Evolutionary conservation across 768 basidiomycete genomes (phyloP), one percentile per base, ranked within the genome.

Genomic region (Cystoderma amianthinum): DNA sequence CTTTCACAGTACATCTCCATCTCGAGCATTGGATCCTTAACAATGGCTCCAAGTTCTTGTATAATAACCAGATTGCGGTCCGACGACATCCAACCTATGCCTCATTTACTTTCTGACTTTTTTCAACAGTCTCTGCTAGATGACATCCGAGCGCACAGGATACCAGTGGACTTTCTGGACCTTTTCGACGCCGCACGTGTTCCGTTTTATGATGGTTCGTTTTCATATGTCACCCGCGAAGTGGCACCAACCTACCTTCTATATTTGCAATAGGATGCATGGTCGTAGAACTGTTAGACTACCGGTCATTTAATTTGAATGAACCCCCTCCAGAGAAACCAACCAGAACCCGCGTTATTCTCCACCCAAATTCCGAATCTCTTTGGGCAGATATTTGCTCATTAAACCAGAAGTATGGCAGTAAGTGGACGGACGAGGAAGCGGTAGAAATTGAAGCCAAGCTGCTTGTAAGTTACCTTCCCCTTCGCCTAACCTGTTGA

Each of bases 81-180:
- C 39, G 66, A 44, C 18, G 9, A 16, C 24, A 40, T 16, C n/a
- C 49, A 28, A 37, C 33, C 23, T 40, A 16, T 34, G 35, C 16
- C 28, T 33, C 30, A 11, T 35, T 17, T 19, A 5, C n/a, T 28
- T 13, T 32, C 18, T 34, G 35, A 18, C 39, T 45, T 32, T n/a
- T 34, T 36, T 45, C 24, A 49, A 17, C 52, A 91, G 88, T 80
- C 82, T 34, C 61, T 92, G 5, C 68, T 92, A 30, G 89, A 92
- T 52, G 89, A 92, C 54, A 80, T 92, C 41, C 77, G 85, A 36
- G 81, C 82, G 5, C 78, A 85, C 49, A 72, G 87, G 36, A 90
- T 92, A 69, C 89, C 89, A 10, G 79, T 84, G 21, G 89, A 92
- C 62, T 89, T 87, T 56, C 67, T 90, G 10, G 85, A 89, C 45